Conservation (phyloP, 2,329 filamentous ascomycete genomes). For the Clonostachys byssicola region DNA sequence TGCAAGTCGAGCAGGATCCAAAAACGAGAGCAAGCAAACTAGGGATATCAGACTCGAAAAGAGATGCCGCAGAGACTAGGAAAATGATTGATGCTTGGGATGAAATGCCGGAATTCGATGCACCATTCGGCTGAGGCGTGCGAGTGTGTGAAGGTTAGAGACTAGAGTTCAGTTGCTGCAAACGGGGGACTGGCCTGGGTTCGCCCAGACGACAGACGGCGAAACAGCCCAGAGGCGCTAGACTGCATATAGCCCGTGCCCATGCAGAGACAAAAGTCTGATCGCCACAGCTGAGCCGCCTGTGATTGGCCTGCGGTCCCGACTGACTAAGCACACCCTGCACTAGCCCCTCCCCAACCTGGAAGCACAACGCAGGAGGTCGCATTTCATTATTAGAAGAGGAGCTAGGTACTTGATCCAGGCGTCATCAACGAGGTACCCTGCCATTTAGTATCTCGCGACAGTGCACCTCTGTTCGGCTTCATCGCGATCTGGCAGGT, state of each 20-base stretch:
- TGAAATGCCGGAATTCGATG: not conserved
- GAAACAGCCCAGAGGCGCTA: too few species aligned
- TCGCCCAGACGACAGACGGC: too few species aligned
- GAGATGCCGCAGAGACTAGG: slow-evolving; percentile 3
- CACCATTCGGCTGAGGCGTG: slow-evolving; percentile 3
- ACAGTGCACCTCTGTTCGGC: too few species aligned
- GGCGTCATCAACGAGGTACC: too few species aligned
- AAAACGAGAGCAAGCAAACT: too few species aligned
- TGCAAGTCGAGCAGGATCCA: too few species aligned
- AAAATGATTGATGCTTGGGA: not conserved
- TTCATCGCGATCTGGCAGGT: too few species aligned
- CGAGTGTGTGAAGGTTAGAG: slow-evolving; percentile 4
- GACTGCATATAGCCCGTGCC: not conserved
- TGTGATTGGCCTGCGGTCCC: slow-evolving; percentile 24
- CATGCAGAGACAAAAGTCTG: slow-evolving; percentile 20
- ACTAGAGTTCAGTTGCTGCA: slow-evolving; percentile 5
- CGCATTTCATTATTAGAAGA: too few species aligned
- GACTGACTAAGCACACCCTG: not conserved
- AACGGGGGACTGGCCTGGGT: slow-evolving; percentile 6
- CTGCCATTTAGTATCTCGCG: too few species aligned
- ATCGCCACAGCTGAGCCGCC: slow-evolving; percentile 13
- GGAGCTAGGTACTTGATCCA: too few species aligned
- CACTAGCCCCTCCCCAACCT: too few species aligned
- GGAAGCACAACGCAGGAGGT: too few species aligned
- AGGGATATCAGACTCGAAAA: slow-evolving; percentile 4